Conservation (phyloP, 2,329 filamentous ascomycete genomes). For the Neonectria faginata region DNA sequence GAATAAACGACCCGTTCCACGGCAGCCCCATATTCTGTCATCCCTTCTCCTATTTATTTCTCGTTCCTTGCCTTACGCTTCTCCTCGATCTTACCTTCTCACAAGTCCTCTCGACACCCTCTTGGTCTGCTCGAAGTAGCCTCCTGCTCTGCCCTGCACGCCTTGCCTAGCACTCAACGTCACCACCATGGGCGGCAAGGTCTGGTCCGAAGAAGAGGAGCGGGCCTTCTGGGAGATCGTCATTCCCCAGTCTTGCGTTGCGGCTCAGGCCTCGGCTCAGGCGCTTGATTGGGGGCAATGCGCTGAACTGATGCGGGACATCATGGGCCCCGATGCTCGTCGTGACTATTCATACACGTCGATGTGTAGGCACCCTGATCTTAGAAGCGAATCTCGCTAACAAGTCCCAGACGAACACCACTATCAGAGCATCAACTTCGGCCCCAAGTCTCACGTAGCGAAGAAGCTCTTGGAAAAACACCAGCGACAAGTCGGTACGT, state of each 20-base stretch:
- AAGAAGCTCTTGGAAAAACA: conserved; percentile 51
- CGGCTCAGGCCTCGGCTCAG: conserved; percentile 37
- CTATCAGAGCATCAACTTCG: conserved; percentile 57
- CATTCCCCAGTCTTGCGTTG: conserved; percentile 53
- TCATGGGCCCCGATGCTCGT: conserved; percentile 50
- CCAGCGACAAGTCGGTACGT: conserved; percentile 42
- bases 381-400: conserved; percentile 21
- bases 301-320: conserved; percentile 53
- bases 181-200: conserved; percentile 61
- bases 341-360: conserved; percentile 55
- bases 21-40: not conserved
- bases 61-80: not conserved
- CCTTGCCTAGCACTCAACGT: not conserved
- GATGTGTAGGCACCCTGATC: conserved; percentile 46
- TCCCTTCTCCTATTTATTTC: not conserved
- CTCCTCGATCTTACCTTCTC: conserved; percentile 3
- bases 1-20: conserved; percentile 1
- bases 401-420: conserved; percentile 57
- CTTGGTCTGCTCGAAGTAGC: not conserved
- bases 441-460: conserved; percentile 53
- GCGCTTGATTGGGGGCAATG: conserved; percentile 53
- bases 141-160: not conserved
- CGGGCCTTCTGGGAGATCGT: conserved; percentile 59
- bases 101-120: not conserved
- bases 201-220: conserved; percentile 63